phyloP scores from a whole-genome alignment of 371 early-diverging fungal species.

The Zopfochytrium polystomum region DNA sequence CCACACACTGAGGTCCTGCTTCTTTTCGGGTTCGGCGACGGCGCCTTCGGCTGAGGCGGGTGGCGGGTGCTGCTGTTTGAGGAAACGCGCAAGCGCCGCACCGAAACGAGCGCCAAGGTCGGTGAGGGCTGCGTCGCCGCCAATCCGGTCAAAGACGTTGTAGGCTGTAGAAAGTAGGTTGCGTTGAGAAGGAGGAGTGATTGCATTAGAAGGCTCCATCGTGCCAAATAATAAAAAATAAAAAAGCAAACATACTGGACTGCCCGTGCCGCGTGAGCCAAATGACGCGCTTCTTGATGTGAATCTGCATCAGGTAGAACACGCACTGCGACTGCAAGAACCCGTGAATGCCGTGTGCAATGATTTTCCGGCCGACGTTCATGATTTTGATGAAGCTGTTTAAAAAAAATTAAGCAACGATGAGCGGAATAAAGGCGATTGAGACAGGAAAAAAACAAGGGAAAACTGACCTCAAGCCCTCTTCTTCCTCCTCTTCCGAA shows the following conservation, averaged over 20 bases:
- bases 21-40: neutral
- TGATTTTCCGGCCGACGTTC: constrained; percentile 80
- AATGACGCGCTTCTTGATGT: constrained; percentile 63
- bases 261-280: constrained; percentile 84
- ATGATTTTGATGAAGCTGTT: constrained; percentile 74
- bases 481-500: constrained; percentile 69
- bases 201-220: neutral
- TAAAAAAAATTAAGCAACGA: too few relatives aligned
- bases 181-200: neutral
- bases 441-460: constrained; percentile 2
- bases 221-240: neutral
- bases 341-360: constrained; percentile 76
- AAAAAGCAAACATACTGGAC: constrained; percentile 28
- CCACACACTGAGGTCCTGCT: constrained; percentile 51
- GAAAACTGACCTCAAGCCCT: constrained; percentile 48
- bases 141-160: constrained; percentile 50
- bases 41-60: neutral
- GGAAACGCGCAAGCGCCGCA: constrained; percentile 63
- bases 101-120: constrained; percentile 61
- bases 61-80: constrained; percentile 30
- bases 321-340: constrained; percentile 78
- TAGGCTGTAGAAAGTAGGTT: constrained; percentile 37
- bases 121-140: constrained; percentile 80
- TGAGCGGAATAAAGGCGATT: neutral
- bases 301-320: constrained; percentile 76